Base-by-base conservation (phyloP, 164 flowering plant genomes). In the Sedum album region DNA sequence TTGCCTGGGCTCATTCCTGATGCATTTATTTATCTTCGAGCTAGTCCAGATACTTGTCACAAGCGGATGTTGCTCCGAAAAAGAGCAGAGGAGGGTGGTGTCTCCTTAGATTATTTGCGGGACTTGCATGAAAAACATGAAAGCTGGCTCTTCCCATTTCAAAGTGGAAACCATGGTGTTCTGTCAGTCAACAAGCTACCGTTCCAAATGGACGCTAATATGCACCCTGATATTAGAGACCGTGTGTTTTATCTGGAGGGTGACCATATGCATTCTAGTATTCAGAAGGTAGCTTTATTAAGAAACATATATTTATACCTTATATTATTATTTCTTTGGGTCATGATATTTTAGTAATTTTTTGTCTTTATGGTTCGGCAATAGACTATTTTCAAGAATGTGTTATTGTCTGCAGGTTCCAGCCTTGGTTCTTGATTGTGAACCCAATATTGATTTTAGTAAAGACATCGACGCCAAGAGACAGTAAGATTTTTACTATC, bases 1-100 rank as follows among this genome's bases (percentile, higher is more conserved):
- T 81, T 94, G 72, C 98, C 97, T 25, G 98, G 97, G 41, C 95
- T 94, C 66, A 76, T 94, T 68, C 98, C 97, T 67, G 98, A 94
- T 77, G 98, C 83, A 35, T 94, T 94, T 75, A 91, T 94, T 69
- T 94, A 94, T 77, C 93, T 94, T 26, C 84, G 98, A 78, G 98
- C 98, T 46, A 91, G 89, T 73, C 98, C 98, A 60, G 98, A 88
- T 75, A 94, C 96, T 61, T 94, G 98, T 76, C 96, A 91, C 78
- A 82, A 90, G 79, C 80, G 98, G 55, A 81, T 94, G 96, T 74
- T 75, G 86, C 78, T 79, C 17, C 82, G 98, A 14, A 86, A 83
- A 74, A 86, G 98, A 78, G 71, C 76, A 42, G 98, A 94, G 76
- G 98, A 94, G 74, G 95, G 97, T 53, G 97, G 96, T 53, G 97